These are phyloP conservation scores for Salix dunnii DNA, from an alignment of 345 rosid species.

Conservation along the genomic window DNA sequence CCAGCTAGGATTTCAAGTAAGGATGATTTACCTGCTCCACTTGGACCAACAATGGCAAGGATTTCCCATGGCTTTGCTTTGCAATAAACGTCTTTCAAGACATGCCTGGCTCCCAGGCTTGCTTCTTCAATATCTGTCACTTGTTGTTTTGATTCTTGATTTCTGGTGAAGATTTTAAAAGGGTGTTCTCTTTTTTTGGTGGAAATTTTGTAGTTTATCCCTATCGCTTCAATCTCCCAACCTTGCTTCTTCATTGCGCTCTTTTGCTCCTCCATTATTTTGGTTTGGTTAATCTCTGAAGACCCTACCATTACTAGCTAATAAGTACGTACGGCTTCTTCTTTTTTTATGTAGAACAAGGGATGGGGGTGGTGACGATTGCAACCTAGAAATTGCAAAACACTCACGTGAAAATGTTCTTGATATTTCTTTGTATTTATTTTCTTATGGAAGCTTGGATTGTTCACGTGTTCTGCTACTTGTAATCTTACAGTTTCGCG, in stretches of 20 bases:
- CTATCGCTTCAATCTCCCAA: conserved; percentile 77
- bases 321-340: background rate
- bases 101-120: conserved; percentile 37
- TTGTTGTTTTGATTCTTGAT: conserved; percentile 13
- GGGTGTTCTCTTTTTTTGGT: conserved; percentile 1
- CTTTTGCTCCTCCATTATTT: background rate
- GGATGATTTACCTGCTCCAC: conserved; percentile 94
- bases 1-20: conserved; percentile 80
- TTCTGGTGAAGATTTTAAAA: conserved; percentile 20
- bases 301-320: background rate
- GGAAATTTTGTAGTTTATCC: conserved; percentile 60
- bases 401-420: conserved; percentile 8
- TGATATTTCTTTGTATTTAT: background rate
- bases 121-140: conserved; percentile 22
- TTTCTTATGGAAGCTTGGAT: background rate
- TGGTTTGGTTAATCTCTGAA: background rate
- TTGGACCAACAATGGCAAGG: conserved; percentile 90
- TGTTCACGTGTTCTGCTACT: background rate
- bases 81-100: conserved; percentile 70
- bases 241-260: conserved; percentile 71
- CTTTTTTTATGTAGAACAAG: background rate
- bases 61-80: conserved; percentile 92
- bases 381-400: background rate
- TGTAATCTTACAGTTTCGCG: background rate
- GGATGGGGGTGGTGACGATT: background rate